Percentiles rank a stretch among this genome's conserved stretches.
Conservation (phyloP, 2,329 filamentous ascomycete species). For the Onygena corvina region DNA sequence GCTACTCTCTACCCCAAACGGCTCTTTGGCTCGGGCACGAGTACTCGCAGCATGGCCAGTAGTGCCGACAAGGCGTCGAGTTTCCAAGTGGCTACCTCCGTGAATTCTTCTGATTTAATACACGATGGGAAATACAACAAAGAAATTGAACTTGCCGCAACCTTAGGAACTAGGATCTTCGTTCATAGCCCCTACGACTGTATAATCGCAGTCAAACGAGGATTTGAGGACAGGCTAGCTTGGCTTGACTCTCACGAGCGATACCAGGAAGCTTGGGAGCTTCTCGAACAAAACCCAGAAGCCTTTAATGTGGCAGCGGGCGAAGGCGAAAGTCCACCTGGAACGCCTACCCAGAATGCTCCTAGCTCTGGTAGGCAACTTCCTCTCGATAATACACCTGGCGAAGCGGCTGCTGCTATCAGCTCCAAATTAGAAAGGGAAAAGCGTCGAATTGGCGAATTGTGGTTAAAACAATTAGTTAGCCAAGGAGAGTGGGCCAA, state of each 20-base stretch:
- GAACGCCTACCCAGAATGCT: constrained; percentile 40
- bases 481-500: constrained; percentile 59
- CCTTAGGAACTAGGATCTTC: constrained; percentile 65
- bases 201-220: constrained; percentile 78
- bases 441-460: constrained; percentile 78
- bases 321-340: constrained; percentile 28
- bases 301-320: constrained; percentile 26
- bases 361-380: constrained; percentile 40
- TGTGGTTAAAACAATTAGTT: constrained; percentile 83
- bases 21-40: constrained; percentile 77
- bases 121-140: constrained; percentile 27
- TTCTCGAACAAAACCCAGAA: constrained; percentile 80
- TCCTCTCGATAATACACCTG: neutral
- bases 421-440: constrained; percentile 67
- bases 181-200: constrained; percentile 96
- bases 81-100: constrained; percentile 40
- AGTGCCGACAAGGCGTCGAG: constrained; percentile 47
- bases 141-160: constrained; percentile 38
- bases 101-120: constrained; percentile 43
- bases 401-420: neutral
- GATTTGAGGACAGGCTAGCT: constrained; percentile 68
- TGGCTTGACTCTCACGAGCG: constrained; percentile 76
- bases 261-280: constrained; percentile 76
- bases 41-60: constrained; percentile 49
- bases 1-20: constrained; percentile 76